phyloP scores from a whole-genome alignment of 306 rosid genomes.

The Benincasa hispida region DNA sequence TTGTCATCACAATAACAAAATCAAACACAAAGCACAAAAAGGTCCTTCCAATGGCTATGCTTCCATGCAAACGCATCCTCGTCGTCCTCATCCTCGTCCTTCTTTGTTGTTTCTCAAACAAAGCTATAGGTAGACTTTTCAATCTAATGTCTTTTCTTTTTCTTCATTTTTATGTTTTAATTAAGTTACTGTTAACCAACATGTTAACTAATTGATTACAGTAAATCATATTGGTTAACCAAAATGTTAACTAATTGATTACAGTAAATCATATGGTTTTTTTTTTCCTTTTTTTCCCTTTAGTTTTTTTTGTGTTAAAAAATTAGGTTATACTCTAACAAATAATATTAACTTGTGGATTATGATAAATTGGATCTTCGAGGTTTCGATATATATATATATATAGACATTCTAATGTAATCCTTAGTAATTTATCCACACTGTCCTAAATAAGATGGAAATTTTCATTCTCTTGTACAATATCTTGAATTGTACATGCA shows the following conservation, averaged over 20 bases:
- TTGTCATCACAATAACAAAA: neutral
- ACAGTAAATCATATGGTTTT: neutral
- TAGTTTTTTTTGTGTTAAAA: no score
- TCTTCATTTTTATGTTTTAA: neutral
- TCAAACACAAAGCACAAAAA: neutral
- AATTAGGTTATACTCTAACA: neutral
- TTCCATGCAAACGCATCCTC: neutral
- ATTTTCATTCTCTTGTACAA: neutral
- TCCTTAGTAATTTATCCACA: no score
- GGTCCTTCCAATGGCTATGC: neutral
- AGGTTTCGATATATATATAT: no score
- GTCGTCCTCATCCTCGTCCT: neutral
- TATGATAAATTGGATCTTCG: no score
- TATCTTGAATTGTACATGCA: no score
- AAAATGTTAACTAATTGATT: neutral
- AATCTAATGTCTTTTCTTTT: neutral
- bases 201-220: neutral
- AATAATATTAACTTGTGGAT: no score
- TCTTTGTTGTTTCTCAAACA: neutral
- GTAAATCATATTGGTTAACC: neutral
- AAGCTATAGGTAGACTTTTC: neutral
- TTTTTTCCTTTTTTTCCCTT: no score
- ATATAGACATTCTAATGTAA: no score
- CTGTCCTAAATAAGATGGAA: no score
- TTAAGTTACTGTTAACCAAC: no score